These are phyloP conservation scores for Pestalotiopsis fici DNA, from an alignment of 2,329 filamentous ascomycete species.

Conservation along the genomic window DNA sequence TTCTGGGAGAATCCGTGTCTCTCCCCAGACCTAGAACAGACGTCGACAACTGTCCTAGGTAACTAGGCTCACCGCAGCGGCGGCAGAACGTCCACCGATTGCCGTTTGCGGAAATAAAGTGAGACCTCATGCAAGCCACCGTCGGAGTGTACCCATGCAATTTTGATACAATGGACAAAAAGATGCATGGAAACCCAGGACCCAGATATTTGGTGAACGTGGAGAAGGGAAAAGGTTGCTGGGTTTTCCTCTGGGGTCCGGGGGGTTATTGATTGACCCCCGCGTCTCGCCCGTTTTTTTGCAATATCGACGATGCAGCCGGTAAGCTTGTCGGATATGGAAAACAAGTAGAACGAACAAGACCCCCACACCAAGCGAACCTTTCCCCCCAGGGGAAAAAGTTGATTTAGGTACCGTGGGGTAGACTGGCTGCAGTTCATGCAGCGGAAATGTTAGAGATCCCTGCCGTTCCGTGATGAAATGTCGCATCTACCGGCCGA, in stretches of 20 bases:
- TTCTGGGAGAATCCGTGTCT: background rate
- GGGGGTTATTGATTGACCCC: background rate
- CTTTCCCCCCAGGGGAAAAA: background rate
- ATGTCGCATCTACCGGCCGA: conserved; percentile 41
- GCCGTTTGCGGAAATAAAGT: conserved; percentile 5
- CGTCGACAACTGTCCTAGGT: too few relatives aligned
- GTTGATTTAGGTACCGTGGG: background rate
- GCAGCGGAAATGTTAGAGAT: background rate
- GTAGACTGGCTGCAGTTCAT: background rate
- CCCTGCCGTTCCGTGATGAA: background rate
- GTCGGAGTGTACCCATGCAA: background rate
- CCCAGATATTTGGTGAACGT: background rate
- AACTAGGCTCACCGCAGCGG: background rate
- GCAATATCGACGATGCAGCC: conserved; percentile 2
- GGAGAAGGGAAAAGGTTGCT: background rate
- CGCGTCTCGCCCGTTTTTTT: background rate
- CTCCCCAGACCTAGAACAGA: background rate
- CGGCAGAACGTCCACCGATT: conserved; percentile 4
- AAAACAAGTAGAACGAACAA: background rate
- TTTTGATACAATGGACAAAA: background rate
- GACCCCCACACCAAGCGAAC: background rate
- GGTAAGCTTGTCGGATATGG: background rate
- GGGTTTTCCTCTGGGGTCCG: background rate
- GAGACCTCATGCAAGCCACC: background rate
- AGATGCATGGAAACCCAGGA: background rate